Percentiles rank a stretch among this genome's conserved stretches.
Conservation (phyloP, 805 yeast genomes). For the Yarrowia osloensis region DNA sequence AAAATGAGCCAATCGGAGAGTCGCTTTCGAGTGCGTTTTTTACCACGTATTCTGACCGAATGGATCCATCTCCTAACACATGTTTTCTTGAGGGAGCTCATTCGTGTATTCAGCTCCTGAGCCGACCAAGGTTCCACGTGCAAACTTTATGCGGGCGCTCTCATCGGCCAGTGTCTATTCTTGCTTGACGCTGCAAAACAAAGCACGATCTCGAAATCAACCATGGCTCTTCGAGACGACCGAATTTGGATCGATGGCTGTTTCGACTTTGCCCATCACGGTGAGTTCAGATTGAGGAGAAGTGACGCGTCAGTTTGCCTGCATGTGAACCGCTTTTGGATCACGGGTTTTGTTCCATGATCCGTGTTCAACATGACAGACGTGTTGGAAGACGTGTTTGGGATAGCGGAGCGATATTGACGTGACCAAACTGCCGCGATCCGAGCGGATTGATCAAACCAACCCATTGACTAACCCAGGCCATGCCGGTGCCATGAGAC, state of each 20-base stretch:
- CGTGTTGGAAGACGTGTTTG: background rate
- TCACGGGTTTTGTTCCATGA: too few relatives aligned
- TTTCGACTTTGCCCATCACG: slow-evolving; percentile 97
- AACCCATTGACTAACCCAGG: slow-evolving; percentile 40
- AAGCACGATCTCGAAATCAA: background rate
- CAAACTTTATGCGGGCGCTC: slow-evolving; percentile 1
- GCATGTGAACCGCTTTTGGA: too few relatives aligned
- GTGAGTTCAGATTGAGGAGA: slow-evolving; percentile 48
- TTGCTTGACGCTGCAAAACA: background rate
- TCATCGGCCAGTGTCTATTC: background rate
- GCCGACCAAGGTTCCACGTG: slow-evolving; percentile 1
- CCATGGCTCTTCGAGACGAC: slow-evolving; percentile 33
- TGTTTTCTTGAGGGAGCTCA: too few relatives aligned
- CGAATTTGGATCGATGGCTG: slow-evolving; percentile 97
- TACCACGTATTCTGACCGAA: too few relatives aligned
- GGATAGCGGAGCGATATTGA: too few relatives aligned
- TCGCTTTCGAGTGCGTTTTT: too few relatives aligned
- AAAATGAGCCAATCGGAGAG: too few relatives aligned
- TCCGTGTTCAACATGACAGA: background rate
- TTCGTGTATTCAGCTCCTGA: too few relatives aligned
- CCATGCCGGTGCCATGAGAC: slow-evolving; percentile 95
- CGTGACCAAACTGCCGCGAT: too few relatives aligned
- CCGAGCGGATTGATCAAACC: background rate
- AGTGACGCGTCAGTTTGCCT: too few relatives aligned
- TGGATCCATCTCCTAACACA: too few relatives aligned